Evolutionary conservation across 257 asterid genomes (phyloP).

Genomic region (Petunia secreta): DNA sequence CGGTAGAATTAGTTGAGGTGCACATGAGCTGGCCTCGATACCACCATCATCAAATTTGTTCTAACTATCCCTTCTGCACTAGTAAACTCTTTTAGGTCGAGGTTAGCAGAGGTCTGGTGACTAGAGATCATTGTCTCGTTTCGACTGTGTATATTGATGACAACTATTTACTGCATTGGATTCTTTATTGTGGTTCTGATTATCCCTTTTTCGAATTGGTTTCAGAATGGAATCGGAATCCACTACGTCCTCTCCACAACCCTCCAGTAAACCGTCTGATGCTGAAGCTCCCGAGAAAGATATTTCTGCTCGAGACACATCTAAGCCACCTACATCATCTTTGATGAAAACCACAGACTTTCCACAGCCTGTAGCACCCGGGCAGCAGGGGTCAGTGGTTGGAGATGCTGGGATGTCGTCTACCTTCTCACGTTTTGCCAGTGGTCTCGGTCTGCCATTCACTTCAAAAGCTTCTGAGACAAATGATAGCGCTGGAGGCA

Average conservation of each 20-base stretch:
- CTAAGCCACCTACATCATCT: slow-evolving; percentile 56
- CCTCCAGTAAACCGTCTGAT: slow-evolving; percentile 50
- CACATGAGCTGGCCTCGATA: too few relatives aligned
- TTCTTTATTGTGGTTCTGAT: neutral
- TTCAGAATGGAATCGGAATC: slow-evolving; percentile 70
- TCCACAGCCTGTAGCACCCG: slow-evolving; percentile 49
- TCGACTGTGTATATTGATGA: neutral
- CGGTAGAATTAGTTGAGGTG: too few relatives aligned
- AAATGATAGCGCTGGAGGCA: slow-evolving; percentile 49
- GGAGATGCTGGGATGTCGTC: slow-evolving; percentile 52
- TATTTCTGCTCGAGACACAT: slow-evolving; percentile 48
- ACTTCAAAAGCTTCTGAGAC: slow-evolving; percentile 51
- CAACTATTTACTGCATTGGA: neutral
- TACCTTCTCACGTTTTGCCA: slow-evolving; percentile 77
- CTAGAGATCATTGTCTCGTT: slow-evolving; percentile 11
- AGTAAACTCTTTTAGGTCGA: neutral
- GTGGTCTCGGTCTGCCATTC: slow-evolving; percentile 73
- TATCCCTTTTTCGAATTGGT: slow-evolving; percentile 7
- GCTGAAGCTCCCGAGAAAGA: slow-evolving; percentile 46
- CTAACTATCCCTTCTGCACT: neutral
- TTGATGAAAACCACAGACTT: slow-evolving; percentile 69
- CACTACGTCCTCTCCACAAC: slow-evolving; percentile 46
- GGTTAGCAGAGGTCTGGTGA: neutral
- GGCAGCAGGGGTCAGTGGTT: slow-evolving; percentile 47
- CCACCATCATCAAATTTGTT: too few relatives aligned